Evolutionary conservation across 2,329 filamentous ascomycete genomes (phyloP).

Genomic region (Talaromyces islandicus): DNA sequence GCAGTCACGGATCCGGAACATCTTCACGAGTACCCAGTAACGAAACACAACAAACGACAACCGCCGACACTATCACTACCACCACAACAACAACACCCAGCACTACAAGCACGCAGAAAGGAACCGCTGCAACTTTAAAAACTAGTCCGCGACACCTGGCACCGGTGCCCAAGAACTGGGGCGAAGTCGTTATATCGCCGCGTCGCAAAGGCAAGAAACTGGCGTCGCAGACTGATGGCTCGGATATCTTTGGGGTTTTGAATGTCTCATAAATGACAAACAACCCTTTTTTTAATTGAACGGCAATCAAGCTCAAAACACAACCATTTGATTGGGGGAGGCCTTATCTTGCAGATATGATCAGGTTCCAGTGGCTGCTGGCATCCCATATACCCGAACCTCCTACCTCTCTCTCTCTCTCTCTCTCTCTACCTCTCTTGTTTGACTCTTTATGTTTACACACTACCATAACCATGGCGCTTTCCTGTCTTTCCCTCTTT

Average conservation of each 20-base stretch:
- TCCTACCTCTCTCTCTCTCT: slow-evolving; percentile 9
- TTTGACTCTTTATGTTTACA: slow-evolving; percentile 4
- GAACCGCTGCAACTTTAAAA: background rate
- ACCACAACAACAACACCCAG: background rate
- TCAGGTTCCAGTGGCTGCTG: too few relatives aligned
- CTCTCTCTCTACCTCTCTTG: slow-evolving; percentile 8
- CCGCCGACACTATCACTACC: slow-evolving; percentile 6
- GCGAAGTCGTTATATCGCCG: slow-evolving; percentile 38
- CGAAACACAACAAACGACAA: slow-evolving; percentile 13
- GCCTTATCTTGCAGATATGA: too few relatives aligned
- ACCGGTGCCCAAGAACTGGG: slow-evolving; percentile 37
- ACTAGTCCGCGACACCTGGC: slow-evolving; percentile 9
- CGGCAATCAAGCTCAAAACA: too few relatives aligned
- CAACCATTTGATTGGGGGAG: too few relatives aligned
- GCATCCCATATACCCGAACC: background rate
- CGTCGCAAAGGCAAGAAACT: slow-evolving; percentile 24
- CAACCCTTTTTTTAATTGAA: too few relatives aligned
- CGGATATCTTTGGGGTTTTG: slow-evolving; percentile 37
- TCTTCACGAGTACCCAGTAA: slow-evolving; percentile 18
- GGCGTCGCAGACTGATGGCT: slow-evolving; percentile 15
- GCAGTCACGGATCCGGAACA: slow-evolving; percentile 21
- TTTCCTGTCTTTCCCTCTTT: background rate
- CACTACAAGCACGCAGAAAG: background rate
- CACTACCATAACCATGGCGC: background rate
- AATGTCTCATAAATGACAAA: slow-evolving; percentile 25